Evolutionary conservation across 352 stramenopile genomes (phyloP).

Genomic region (Sclerospora graminicola): DNA sequence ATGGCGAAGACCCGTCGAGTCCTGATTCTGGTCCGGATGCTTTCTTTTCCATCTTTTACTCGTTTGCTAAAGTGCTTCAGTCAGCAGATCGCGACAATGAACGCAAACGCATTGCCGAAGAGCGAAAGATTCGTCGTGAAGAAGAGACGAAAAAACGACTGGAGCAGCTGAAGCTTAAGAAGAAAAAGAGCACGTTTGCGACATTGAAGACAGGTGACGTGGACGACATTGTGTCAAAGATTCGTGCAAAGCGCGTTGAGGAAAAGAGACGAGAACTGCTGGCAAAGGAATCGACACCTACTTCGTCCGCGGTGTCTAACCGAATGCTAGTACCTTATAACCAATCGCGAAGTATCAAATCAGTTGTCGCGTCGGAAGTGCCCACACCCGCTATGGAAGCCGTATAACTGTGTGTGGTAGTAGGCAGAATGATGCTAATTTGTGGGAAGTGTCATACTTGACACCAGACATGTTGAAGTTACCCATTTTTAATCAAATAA

Average conservation of each 20-base stretch:
- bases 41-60: conserved; percentile 84
- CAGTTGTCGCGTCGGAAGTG: conserved; percentile 1
- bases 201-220: conserved; percentile 71
- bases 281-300: conserved; percentile 18
- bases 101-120: conserved; percentile 72
- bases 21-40: conserved; percentile 56
- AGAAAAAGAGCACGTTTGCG: conserved; percentile 56
- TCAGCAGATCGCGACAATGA: conserved; percentile 76
- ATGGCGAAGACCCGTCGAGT: conserved; percentile 65
- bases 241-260: conserved; percentile 65
- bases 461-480: not conserved
- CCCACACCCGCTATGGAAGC: conserved; percentile 21
- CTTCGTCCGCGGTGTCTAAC: conserved; percentile 15
- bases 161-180: conserved; percentile 72
- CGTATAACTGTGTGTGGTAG: conserved; percentile 15
- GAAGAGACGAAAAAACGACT: conserved; percentile 75
- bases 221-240: conserved; percentile 78
- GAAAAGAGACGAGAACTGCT: conserved; percentile 63
- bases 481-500: not conserved
- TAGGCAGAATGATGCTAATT: conserved; percentile 11
- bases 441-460: conserved; percentile 8
- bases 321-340: conserved; percentile 7
- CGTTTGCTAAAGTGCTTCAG: conserved; percentile 74
- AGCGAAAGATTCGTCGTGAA: conserved; percentile 60
- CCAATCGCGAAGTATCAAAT: conserved; percentile 6